Evolutionary conservation across 148 eudicot genomes (phyloP).

Genomic region (Vaccinium macrocarpon): DNA sequence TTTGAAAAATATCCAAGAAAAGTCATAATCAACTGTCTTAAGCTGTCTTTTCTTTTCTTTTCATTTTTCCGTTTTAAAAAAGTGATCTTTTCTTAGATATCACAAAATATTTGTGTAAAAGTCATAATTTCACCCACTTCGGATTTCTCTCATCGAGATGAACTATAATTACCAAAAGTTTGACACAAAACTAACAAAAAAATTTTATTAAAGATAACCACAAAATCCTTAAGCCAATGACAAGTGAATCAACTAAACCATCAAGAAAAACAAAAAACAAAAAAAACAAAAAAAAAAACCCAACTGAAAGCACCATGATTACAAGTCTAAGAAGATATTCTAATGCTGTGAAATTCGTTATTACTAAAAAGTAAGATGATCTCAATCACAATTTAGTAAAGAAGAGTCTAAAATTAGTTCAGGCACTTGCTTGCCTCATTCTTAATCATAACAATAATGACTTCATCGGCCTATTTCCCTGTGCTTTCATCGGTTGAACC

Average conservation of each 20-base stretch:
- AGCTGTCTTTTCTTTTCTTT: too few relatives aligned
- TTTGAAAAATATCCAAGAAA: too few relatives aligned
- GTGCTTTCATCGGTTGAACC: conserved; percentile 14
- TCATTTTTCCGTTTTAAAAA: too few relatives aligned
- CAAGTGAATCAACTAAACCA: background rate
- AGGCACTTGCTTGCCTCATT: background rate
- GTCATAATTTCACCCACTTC: too few relatives aligned
- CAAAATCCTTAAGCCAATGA: too few relatives aligned
- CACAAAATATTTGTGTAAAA: too few relatives aligned
- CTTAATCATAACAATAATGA: conserved; percentile 27
- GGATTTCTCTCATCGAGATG: too few relatives aligned
- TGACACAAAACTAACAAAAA: too few relatives aligned
- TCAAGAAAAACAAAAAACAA: background rate
- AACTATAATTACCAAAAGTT: too few relatives aligned
- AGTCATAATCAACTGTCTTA: too few relatives aligned
- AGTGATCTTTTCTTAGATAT: too few relatives aligned
- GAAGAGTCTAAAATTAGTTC: background rate
- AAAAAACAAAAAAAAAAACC: background rate
- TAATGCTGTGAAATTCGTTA: background rate
- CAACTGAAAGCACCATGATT: background rate
- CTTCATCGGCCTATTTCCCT: conserved; percentile 16
- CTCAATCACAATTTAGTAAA: background rate
- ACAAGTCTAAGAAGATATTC: background rate
- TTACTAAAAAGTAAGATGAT: background rate
- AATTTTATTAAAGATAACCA: too few relatives aligned